Base-by-base conservation (phyloP, 768 basidiomycete genomes). In the Suillus sp. region DNA sequence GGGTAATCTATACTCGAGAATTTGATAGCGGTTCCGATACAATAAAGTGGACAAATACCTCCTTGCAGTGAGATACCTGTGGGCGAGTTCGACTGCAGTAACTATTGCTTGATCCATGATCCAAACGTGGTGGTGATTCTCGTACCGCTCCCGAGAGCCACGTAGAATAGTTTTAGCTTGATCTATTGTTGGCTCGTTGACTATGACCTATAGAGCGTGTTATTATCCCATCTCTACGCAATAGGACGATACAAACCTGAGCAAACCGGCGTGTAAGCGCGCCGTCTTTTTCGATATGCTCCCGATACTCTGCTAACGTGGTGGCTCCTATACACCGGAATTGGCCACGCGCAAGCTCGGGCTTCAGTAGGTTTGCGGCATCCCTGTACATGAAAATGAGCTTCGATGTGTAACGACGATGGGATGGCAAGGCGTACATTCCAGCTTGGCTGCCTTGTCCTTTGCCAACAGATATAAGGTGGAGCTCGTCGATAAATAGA, bases 401-500 rank as follows among this genome's bases (percentile, higher is more conserved):
- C 10, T n/a, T n/a, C n/a, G 10, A 32, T n/a, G 22, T n/a, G 16
- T 13, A 27, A 35, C 42, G 18, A 32, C 22, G 25, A 22, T 40
- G 34, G 2, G 22, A 47, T 47, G 5, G 3, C 16, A 50, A 18
- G 47, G 20, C 62, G 25, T 18, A 63, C 62, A 63, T 63, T 53
- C 62, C 62, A 27, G 62, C 32, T 59, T 63, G 62, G 27, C 10
- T 22, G 27, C 58, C 27, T 30, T 59, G 57, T 48, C 62, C 62
- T 58, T 63, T 63, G 34, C 62, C 62, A 30, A 63, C 62, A 43
- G 57, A 58, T 22, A 63, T 59, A 34, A 62, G 61, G 42, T 65
- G 64, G 16, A 65, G 27, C 38, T 65, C 64, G 38, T 65, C 64
- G 40, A 65, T 65, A 20, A 65, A 65, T 11, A 65, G 45, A 34